Conservation (phyloP, 495 filamentous ascomycete species). For the Jackrogersella multiformis region DNA sequence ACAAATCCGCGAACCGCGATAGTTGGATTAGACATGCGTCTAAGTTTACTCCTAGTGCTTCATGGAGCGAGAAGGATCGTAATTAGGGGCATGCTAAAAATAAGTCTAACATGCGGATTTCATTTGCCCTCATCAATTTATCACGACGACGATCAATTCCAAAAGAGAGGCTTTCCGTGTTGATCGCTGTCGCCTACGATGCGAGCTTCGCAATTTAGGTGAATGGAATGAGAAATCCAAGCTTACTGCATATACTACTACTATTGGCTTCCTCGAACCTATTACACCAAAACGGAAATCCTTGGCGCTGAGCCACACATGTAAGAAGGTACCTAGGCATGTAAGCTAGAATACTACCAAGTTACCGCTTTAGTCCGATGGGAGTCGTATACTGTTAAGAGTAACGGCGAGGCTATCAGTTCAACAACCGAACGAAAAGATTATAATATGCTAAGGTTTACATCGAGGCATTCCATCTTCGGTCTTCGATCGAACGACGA, state of each 20-base stretch:
- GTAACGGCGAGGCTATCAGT: neutral
- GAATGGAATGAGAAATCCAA: neutral
- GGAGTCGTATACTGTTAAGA: neutral
- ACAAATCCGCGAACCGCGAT: no score
- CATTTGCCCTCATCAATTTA: neutral
- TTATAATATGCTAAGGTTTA: neutral
- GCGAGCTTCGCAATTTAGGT: neutral
- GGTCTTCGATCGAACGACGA: conserved; percentile 11
- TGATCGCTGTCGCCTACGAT: neutral
- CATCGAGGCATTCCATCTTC: neutral
- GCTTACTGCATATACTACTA: neutral
- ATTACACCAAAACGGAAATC: neutral
- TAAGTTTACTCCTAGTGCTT: neutral
- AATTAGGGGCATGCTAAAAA: neutral
- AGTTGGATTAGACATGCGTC: no score
- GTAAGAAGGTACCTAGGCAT: no score
- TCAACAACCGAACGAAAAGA: neutral
- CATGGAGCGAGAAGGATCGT: neutral
- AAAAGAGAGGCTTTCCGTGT: neutral
- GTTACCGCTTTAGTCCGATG: neutral
- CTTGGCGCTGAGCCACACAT: neutral
- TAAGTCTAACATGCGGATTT: neutral
- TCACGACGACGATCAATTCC: conserved; percentile 2
- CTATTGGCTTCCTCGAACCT: neutral
- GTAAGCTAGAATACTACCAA: neutral